Conservation (phyloP, 2,329 filamentous ascomycete genomes). For the Talaromyces funiculosus region DNA sequence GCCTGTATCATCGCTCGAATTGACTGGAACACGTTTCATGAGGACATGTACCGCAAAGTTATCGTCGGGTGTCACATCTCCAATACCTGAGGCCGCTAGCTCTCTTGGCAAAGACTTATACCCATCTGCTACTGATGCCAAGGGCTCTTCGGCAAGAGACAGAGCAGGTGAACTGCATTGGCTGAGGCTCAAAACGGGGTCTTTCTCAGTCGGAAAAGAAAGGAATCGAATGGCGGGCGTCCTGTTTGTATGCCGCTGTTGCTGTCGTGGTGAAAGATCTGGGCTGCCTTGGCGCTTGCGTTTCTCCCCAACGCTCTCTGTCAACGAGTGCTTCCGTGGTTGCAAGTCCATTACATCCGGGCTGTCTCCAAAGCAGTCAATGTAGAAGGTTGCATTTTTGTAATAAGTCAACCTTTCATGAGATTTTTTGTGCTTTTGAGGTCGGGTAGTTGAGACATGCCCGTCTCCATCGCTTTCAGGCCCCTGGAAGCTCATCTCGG, state of each 20-base stretch:
- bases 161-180: constrained; percentile 6
- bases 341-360: neutral
- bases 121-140: constrained; percentile 7
- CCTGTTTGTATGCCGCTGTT: neutral
- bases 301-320: neutral
- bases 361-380: constrained; percentile 51
- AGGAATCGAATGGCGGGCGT: neutral
- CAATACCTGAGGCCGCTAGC: constrained; percentile 29
- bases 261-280: neutral
- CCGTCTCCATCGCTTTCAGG: constrained; percentile 17
- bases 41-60: constrained; percentile 31
- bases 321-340: neutral
- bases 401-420: constrained; percentile 65
- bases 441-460: neutral
- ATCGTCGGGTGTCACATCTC: constrained; percentile 28
- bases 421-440: constrained; percentile 38
- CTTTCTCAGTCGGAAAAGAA: constrained; percentile 3
- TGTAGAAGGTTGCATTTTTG: constrained; percentile 72
- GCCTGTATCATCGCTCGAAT: neutral
- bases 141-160: constrained; percentile 5
- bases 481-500: neutral
- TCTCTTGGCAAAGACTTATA: constrained; percentile 20
- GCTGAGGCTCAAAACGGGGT: neutral
- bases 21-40: constrained; percentile 13
- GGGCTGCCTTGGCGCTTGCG: constrained; percentile 1